Evolutionary conservation across 2,329 filamentous ascomycete species (phyloP).

Genomic region (Fusarium cicatricum): DNA sequence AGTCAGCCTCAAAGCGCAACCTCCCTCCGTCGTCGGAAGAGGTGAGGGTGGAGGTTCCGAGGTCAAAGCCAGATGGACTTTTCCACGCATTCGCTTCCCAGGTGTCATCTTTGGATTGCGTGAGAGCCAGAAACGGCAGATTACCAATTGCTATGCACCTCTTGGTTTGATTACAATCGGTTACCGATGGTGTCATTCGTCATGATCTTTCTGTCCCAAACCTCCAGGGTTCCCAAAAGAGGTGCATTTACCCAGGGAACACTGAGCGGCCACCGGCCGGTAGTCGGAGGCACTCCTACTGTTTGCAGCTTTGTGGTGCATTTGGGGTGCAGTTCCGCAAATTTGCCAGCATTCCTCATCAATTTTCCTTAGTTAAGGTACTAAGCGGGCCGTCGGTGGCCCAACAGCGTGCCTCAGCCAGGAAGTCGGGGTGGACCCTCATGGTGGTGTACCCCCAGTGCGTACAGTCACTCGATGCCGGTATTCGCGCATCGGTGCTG

Average conservation of each 20-base stretch:
- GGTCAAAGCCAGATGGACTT: neutral
- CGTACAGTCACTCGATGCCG: slow-evolving; percentile 26
- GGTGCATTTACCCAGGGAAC: neutral
- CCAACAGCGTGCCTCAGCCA: slow-evolving; percentile 36
- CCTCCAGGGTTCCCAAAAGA: slow-evolving; percentile 6
- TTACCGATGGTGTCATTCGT: slow-evolving; percentile 30
- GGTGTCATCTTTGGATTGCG: neutral
- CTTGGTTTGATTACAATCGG: slow-evolving; percentile 7
- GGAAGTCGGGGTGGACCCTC: slow-evolving; percentile 43
- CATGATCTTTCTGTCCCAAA: neutral
- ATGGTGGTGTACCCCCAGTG: slow-evolving; percentile 16
- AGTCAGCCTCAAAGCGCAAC: slow-evolving; percentile 25
- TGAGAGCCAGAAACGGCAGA: neutral
- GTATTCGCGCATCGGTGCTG: slow-evolving; percentile 18
- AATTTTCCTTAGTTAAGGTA: slow-evolving; percentile 12
- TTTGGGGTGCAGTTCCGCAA: slow-evolving; percentile 21
- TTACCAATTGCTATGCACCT: slow-evolving; percentile 26
- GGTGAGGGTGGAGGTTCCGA: slow-evolving; percentile 20
- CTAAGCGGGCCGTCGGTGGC: slow-evolving; percentile 43
- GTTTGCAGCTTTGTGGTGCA: neutral
- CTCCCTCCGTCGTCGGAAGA: slow-evolving; percentile 34
- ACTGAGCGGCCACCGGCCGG: slow-evolving; percentile 38
- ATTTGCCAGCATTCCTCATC: slow-evolving; percentile 21
- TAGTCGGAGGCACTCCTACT: slow-evolving; percentile 37
- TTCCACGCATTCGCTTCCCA: neutral